Evolutionary conservation across 1,139 yeast genomes (phyloP), one percentile per base, ranked within the genome.

Genomic region (Komagataea norvegica): DNA sequence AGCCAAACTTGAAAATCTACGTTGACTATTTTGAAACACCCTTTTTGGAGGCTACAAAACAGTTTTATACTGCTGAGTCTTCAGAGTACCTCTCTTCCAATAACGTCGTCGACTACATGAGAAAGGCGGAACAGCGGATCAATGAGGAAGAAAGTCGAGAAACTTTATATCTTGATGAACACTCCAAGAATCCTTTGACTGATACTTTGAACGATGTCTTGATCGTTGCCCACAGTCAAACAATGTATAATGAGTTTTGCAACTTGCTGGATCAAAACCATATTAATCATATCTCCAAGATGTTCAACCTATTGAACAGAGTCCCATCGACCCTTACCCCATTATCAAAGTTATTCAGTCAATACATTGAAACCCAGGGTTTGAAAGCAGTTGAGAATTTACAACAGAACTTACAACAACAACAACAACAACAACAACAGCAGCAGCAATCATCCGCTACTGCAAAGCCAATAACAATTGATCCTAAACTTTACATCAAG

Each of bases 41-140:
- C 26, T 91, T 88, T 57, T 68, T 91, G 49, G 76, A 73, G 25
- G 79, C 76, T 40, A 89, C 98, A 1, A 74, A 71, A 38, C 75
- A 71, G 29, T 91, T 83, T 59, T 91, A 89, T 61, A 64, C 68
- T 28, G 67, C 67, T 34, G 96, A 89, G 60, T 79, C 94, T 34
- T 65, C 68, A 17, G 70, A 70, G 36, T 88, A 79, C 57, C 67
- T 91, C 47, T 63, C 73, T 5, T 74, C 76, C 29, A 84, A 87
- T 59, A 83, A 88, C 50, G 94, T 89, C 35, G 91, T 89, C 27
- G 95, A 87, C 56, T 91, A 91, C 62, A 81, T 91, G 77, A 78
- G 76, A 48, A 86, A 83, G 59, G 95, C 95, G 35, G 89, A 85
- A 53, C 70, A 75, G 33, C 72, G 96, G 46, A 75, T 91, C 34